Conservation (phyloP, 176 grass and related monocot genomes). For the Aegilops bicornis region DNA sequence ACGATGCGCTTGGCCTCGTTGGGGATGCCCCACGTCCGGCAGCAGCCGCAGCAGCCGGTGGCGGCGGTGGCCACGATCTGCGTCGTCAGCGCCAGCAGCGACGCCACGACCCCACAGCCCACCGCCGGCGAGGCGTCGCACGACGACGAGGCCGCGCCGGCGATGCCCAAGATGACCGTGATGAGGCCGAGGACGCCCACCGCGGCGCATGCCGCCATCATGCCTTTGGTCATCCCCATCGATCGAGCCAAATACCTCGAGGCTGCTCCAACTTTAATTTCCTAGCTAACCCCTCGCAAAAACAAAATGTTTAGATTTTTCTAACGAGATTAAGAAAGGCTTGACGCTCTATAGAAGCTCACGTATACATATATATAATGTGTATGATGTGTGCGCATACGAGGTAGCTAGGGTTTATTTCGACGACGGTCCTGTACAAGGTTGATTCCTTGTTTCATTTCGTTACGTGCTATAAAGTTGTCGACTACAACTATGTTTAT, state of each 20-base stretch:
- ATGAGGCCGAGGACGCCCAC: conserved; percentile 26
- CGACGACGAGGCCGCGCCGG: not conserved
- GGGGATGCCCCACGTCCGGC: not conserved
- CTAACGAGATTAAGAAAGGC: not conserved
- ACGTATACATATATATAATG: not conserved
- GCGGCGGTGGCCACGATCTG: conserved; percentile 15
- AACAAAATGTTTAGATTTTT: not conserved
- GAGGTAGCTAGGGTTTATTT: not conserved
- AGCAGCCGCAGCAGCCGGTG: conserved; percentile 9
- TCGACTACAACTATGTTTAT: not conserved
- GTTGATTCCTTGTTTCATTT: not conserved
- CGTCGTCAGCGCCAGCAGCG: not conserved
- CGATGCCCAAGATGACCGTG: conserved; percentile 26
- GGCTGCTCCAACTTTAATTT: not conserved
- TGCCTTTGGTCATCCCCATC: not conserved
- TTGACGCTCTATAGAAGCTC: not conserved
- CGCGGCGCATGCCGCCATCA: not conserved
- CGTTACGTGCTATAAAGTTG: not conserved
- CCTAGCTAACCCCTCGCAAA: not conserved
- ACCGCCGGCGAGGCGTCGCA: conserved; percentile 23
- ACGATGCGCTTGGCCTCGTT: conserved; percentile 6
- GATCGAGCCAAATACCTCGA: too few relatives aligned
- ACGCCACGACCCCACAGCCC: not conserved
- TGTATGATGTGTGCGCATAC: too few relatives aligned
- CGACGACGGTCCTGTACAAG: not conserved